Conservation (phyloP, 2,329 filamentous ascomycete species). For the Diaporthe sp. region DNA sequence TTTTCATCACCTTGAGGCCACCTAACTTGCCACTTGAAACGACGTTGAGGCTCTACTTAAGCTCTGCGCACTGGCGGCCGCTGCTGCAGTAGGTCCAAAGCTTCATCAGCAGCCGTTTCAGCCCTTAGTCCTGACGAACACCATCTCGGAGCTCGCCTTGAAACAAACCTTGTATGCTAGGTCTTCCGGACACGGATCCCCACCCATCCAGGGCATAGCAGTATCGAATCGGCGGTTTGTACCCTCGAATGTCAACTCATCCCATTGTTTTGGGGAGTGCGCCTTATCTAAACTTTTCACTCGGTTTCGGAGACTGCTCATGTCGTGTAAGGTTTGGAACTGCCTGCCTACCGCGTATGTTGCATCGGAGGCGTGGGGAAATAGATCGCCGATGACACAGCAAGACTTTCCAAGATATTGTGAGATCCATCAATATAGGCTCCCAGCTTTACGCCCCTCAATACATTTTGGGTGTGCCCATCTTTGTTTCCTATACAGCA, state of each 20-base stretch:
- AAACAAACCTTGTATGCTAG: conserved; percentile 26
- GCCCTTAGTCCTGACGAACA: conserved; percentile 9
- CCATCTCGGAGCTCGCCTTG: conserved; percentile 11
- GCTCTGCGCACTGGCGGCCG: conserved; percentile 18
- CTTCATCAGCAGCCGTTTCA: conserved; percentile 23
- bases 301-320: conserved; percentile 4
- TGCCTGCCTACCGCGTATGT: background rate
- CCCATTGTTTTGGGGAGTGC: background rate
- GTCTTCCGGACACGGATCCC: background rate
- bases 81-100: conserved; percentile 3
- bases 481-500: background rate
- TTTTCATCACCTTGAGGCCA: no score
- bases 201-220: background rate
- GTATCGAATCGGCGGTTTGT: background rate
- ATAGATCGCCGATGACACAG: background rate
- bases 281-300: conserved; percentile 3
- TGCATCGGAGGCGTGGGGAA: background rate
- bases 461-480: accelerated
- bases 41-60: conserved; percentile 23
- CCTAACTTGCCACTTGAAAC: conserved; percentile 10
- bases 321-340: background rate
- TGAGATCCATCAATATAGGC: background rate
- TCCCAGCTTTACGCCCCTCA: background rate
- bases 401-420: background rate
- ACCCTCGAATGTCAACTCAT: background rate